Base-by-base conservation (phyloP, 331 rosid species). In the Cydonia oblonga region DNA sequence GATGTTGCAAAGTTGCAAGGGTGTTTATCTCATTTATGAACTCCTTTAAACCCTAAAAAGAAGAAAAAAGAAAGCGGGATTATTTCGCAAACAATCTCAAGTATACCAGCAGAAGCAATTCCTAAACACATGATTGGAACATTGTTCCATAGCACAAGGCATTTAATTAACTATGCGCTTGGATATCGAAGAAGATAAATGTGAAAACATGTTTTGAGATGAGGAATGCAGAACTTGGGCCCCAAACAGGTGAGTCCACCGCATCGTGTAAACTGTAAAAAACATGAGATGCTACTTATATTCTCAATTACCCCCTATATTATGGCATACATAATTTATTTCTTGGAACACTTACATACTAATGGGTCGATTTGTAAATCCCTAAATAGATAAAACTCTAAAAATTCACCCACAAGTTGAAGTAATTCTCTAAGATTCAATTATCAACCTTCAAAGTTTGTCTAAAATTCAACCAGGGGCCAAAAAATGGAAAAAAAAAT, bases 1-100 rank as follows among this genome's bases (percentile, higher is more conserved):
- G 97, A 73, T 95, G 97, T 77, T 95, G 99, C 90, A 95, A 74
- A 69, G 92, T 77, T 56, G 96, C 85, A 35, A 91, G 81, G 67
- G 91, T 91, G 77, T 83, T 85, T 38, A 91, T 90, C 86, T 91
- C 99, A 22, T 59, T 86, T 53, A 83, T 81, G 79, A 95, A 95
- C 72, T 95, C 99, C 92, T 82, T 95, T 69, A 90, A 78, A 44
- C 88, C 99, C 99, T 95, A 88, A 83, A 74, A 64, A 76, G 69
- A 44, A 66, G 23, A 44, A 76, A 25, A 64, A 56, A 72, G 26
- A 61, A 9, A 49, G 42, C 30, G 30, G 60, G 75, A 75, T 59
- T 56, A 49, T 76, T 54, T 63, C 29, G 73, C 68, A 75, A 71
- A 71, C 26, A 7, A 38, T 18, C 56, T 56, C 5, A 59, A 71